phyloP scores from a whole-genome alignment of 2,329 filamentous ascomycete species.

The Microdochium trichocladiopsis region DNA sequence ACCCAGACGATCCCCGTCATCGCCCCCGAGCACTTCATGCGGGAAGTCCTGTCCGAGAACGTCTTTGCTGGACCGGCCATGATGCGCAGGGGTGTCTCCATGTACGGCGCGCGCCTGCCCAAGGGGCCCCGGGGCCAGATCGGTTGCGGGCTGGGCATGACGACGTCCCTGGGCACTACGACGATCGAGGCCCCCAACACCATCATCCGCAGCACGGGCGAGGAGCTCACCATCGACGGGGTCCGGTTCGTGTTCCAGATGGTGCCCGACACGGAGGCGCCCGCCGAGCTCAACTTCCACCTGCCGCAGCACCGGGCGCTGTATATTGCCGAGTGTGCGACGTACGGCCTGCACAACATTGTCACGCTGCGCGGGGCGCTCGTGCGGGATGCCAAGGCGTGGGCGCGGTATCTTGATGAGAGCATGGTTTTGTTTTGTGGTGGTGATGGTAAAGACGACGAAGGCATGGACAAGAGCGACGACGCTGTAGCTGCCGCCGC shows the following conservation, averaged over 20 bases:
- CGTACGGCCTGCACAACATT: conserved; percentile 32
- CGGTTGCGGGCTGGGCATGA: conserved; percentile 26
- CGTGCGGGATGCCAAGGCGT: conserved; percentile 31
- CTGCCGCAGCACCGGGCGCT: conserved; percentile 28
- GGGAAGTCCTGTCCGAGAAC: conserved; percentile 28
- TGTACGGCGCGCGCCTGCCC: conserved; percentile 28
- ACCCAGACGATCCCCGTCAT: conserved; percentile 14
- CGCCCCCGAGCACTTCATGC: conserved; percentile 29
- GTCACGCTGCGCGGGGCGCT: conserved; percentile 29
- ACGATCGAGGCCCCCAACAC: conserved; percentile 25
- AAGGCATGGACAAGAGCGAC: no score
- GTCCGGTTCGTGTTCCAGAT: conserved; percentile 31
- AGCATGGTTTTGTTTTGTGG: conserved; percentile 24
- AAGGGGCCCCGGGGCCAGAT: conserved; percentile 23
- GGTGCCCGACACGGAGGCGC: conserved; percentile 31
- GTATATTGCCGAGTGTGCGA: conserved; percentile 28
- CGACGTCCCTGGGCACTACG: conserved; percentile 12
- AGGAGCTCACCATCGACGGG: conserved; percentile 22
- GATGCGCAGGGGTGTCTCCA: conserved; percentile 26
- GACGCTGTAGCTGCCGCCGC: no score
- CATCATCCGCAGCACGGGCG: conserved; percentile 21
- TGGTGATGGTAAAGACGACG: no score
- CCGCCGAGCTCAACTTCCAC: conserved; percentile 31
- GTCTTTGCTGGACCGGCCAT: conserved; percentile 29
- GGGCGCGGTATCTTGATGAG: conserved; percentile 29